phyloP scores from a whole-genome alignment of 768 basidiomycete genomes.

The Phlebiopsis flavidoalba region DNA sequence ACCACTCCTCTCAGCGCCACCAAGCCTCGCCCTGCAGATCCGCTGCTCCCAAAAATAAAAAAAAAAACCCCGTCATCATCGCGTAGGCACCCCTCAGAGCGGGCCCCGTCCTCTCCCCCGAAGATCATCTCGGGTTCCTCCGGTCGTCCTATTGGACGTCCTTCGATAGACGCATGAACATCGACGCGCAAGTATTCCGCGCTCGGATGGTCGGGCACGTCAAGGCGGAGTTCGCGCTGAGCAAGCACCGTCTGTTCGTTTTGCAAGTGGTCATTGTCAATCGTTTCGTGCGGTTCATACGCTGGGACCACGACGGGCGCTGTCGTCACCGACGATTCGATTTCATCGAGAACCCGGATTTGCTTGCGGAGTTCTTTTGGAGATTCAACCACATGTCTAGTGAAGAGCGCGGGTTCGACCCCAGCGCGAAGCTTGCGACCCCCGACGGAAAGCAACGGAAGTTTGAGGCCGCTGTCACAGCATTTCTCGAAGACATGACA shows the following conservation, averaged over 20 bases:
- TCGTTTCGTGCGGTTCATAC: not conserved
- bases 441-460: not conserved
- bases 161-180: not conserved
- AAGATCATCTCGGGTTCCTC: not conserved
- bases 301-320: not conserved
- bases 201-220: not conserved
- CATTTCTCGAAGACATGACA: not conserved
- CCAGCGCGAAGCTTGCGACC: not conserved
- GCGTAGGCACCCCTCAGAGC: no score
- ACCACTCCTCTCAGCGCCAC: no score
- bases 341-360: not conserved
- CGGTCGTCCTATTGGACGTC: not conserved
- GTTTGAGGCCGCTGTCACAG: not conserved
- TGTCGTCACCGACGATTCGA: not conserved
- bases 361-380: conserved; percentile 1
- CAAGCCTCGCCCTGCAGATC: no score
- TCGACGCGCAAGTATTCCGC: not conserved
- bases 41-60: no score
- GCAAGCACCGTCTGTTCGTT: not conserved
- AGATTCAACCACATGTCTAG: not conserved
- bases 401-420: conserved; percentile 1
- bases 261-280: not conserved
- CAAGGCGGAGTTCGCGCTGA: not conserved
- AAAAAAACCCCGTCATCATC: no score
- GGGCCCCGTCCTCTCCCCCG: no score